Evolutionary conservation across 2,329 filamentous ascomycete genomes (phyloP).

Genomic region (Ophiostoma australiae): DNA sequence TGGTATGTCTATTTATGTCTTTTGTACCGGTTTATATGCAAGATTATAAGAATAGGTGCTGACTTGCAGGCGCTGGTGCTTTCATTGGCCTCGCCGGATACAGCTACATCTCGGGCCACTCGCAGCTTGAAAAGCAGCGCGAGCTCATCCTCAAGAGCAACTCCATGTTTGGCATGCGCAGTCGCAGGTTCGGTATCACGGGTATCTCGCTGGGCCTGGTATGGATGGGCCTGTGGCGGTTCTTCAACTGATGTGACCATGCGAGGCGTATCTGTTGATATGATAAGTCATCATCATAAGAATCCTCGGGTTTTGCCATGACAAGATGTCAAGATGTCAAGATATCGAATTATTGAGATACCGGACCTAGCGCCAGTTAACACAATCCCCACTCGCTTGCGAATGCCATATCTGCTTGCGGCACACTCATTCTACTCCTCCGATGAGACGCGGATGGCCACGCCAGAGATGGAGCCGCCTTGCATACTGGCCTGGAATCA

Average conservation of each 20-base stretch:
- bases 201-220: slow-evolving; percentile 62
- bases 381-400: neutral
- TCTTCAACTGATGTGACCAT: slow-evolving; percentile 39
- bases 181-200: slow-evolving; percentile 61
- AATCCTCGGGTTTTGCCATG: neutral
- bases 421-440: neutral
- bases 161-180: slow-evolving; percentile 67
- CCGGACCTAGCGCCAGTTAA: neutral
- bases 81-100: slow-evolving; percentile 73
- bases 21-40: neutral
- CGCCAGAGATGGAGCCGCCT: neutral
- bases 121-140: slow-evolving; percentile 63
- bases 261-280: neutral
- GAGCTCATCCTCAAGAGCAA: slow-evolving; percentile 63
- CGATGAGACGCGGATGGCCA: neutral
- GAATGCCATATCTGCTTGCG: neutral
- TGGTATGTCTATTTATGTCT: slow-evolving; percentile 46
- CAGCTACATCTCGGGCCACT: slow-evolving; percentile 70
- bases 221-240: slow-evolving; percentile 65
- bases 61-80: slow-evolving; percentile 59
- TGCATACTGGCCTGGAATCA: neutral
- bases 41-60: neutral
- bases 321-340: neutral
- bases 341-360: neutral
- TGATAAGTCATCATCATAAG: neutral